Evolutionary conservation across 169 alveolate genomes (phyloP).

Genomic region (Sarcocystis neurona): DNA sequence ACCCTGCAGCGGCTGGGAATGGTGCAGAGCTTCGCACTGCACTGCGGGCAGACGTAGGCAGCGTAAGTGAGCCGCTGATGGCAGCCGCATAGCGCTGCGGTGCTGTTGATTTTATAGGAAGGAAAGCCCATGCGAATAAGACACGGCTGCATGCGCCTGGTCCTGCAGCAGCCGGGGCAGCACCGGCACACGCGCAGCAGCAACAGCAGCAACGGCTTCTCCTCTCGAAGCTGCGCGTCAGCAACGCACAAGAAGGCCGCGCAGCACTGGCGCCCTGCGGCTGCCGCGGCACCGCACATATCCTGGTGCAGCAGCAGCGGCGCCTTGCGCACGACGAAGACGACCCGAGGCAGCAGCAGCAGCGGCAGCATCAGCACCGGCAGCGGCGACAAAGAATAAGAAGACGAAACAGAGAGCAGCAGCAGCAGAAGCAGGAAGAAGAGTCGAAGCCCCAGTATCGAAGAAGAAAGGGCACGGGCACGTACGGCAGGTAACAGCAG

Average conservation of each 20-base stretch:
- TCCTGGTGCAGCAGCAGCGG: neutral
- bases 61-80: conserved; percentile 9
- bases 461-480: too few relatives aligned
- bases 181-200: neutral
- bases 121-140: conserved; percentile 59
- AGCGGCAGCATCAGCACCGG: neutral
- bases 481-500: too few relatives aligned
- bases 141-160: conserved; percentile 50
- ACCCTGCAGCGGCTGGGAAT: conserved; percentile 45
- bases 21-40: conserved; percentile 56
- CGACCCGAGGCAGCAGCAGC: neutral
- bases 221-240: neutral
- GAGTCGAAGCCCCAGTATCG: too few relatives aligned
- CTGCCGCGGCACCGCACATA: neutral
- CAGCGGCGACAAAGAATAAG: neutral
- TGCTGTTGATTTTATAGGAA: conserved; percentile 12
- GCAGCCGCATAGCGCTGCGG: conserved; percentile 58
- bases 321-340: neutral
- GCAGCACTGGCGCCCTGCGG: neutral
- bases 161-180: neutral
- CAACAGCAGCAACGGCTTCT: neutral
- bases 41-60: conserved; percentile 44
- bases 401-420: neutral
- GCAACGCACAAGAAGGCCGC: neutral
- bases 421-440: too few relatives aligned